These are phyloP conservation scores for Alternaria alternata DNA, from an alignment of 2,329 filamentous ascomycete genomes.

Conservation along the genomic window DNA sequence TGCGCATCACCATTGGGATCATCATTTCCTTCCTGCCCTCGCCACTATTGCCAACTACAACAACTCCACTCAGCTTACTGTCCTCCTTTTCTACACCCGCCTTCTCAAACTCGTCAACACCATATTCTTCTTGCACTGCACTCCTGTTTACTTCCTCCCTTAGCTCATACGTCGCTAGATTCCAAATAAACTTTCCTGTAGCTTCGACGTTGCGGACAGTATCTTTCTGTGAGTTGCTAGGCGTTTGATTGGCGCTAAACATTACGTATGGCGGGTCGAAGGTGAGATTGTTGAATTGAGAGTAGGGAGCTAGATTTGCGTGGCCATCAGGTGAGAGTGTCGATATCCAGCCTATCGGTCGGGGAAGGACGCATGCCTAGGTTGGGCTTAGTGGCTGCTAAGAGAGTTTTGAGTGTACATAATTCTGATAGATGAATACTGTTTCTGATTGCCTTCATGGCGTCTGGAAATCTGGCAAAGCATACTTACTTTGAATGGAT, in stretches of 20 bases:
- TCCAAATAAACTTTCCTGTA: conserved; percentile 67
- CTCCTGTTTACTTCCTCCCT: conserved; percentile 65
- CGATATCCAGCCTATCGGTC: conserved; percentile 70
- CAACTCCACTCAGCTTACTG: conserved; percentile 48
- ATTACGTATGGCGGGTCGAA: conserved; percentile 70
- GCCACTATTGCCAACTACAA: not conserved
- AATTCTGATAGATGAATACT: not conserved
- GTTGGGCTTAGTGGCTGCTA: not conserved
- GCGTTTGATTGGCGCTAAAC: conserved; percentile 67
- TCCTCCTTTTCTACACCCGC: conserved; percentile 60
- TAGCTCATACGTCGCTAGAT: conserved; percentile 65
- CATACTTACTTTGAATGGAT: conserved; percentile 62
- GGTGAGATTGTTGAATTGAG: conserved; percentile 69
- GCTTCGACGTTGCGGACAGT: conserved; percentile 64
- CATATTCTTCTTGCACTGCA: conserved; percentile 59
- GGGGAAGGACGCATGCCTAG: conserved; percentile 65
- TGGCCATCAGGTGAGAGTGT: conserved; percentile 58
- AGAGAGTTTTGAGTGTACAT: not conserved
- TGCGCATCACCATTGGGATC: conserved; percentile 62
- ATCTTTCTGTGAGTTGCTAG: conserved; percentile 60
- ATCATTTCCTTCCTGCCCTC: not conserved
- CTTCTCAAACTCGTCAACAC: conserved; percentile 64
- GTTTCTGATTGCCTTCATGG: no score
- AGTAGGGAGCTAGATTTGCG: conserved; percentile 68
- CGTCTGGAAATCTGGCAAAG: not conserved